Evolutionary conservation across 345 rosid genomes (phyloP), one percentile per base, ranked within the genome.

Genomic region (Eucalyptus erythrocorys): DNA sequence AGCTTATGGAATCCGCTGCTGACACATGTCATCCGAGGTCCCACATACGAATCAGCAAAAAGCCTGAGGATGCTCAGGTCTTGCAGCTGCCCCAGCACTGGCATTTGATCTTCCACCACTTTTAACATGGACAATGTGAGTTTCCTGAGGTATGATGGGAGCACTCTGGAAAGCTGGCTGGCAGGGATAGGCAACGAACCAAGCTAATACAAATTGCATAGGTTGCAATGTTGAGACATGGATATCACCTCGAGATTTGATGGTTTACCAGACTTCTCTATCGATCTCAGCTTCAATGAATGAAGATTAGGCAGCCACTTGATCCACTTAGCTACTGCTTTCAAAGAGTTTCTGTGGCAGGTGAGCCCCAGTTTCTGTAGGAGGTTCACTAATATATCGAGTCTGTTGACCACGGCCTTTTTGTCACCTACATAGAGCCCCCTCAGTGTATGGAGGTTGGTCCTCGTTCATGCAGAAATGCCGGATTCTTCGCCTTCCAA

Each of bases 41-140:
- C 93, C 21, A 24, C 4, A 42, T 89, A 93, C 26, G 95, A 93
- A 4, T 32, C n/a, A 86, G 89, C 92, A 37, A 90, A 87, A 30
- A 93, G 95, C 85, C 92, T 91, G 11, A 92, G 94, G 86, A 90
- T 86, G 24, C 84, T 90, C 85, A 93, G 91, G 15, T 86, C n/a
- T 22, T 45, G 61, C 86, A 93, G 89, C 81, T 90, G 6, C 47
- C 91, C 93, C 3, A 93, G 89, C 10, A 3, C 40, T 24, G 30
- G 11, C 95, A 92, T 91, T 6, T 92, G 94, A 48, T 92, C 93
- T 7, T 81, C 22, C 19, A 24, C 15, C 81, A 91, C 82, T 19
- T 86, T 5, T 24, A 91, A 90, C 90, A 91, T 81, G 8, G 93
- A 91, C 90, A 93, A 85, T 19, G 95, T 89, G 13, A 92, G 90